Evolutionary conservation across 2,329 filamentous ascomycete species (phyloP).

Genomic region (Colletotrichum eremochloae): DNA sequence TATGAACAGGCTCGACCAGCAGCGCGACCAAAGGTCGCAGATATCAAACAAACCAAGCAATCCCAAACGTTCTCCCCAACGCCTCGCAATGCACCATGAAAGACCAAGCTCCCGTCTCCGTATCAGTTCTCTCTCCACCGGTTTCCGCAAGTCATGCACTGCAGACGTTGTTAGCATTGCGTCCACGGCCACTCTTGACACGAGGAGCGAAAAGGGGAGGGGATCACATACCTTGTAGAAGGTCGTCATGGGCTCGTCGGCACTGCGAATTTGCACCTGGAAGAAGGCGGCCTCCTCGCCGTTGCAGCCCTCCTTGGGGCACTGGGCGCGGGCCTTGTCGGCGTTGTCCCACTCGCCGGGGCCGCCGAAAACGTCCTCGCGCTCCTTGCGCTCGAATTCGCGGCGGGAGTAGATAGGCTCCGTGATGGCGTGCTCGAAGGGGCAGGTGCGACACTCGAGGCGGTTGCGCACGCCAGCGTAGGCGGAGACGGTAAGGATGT

Average conservation of each 20-base stretch:
- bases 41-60: conserved; percentile 14
- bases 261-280: conserved; percentile 97
- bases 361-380: conserved; percentile 91
- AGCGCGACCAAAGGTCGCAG: not conserved
- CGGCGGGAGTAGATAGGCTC: conserved; percentile 85
- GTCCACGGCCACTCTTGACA: not conserved
- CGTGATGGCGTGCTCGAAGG: conserved; percentile 88
- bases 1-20: not conserved
- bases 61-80: conserved; percentile 43
- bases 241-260: conserved; percentile 98
- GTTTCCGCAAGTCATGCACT: conserved; percentile 77
- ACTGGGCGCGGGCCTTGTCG: conserved; percentile 86
- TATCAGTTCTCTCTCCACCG: conserved; percentile 75
- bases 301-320: conserved; percentile 83
- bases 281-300: conserved; percentile 92
- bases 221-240: conserved; percentile 81
- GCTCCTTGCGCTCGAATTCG: conserved; percentile 87
- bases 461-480: conserved; percentile 76
- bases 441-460: conserved; percentile 95
- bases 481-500: conserved; percentile 81
- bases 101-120: conserved; percentile 12
- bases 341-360: conserved; percentile 92
- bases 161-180: conserved; percentile 27
- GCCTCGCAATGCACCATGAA: conserved; percentile 46
- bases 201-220: too few relatives aligned